Percentiles rank a stretch among this genome's conserved stretches.
phyloP scores from a whole-genome alignment of 2,329 filamentous ascomycete genomes.

The Beauveria medogensis region DNA sequence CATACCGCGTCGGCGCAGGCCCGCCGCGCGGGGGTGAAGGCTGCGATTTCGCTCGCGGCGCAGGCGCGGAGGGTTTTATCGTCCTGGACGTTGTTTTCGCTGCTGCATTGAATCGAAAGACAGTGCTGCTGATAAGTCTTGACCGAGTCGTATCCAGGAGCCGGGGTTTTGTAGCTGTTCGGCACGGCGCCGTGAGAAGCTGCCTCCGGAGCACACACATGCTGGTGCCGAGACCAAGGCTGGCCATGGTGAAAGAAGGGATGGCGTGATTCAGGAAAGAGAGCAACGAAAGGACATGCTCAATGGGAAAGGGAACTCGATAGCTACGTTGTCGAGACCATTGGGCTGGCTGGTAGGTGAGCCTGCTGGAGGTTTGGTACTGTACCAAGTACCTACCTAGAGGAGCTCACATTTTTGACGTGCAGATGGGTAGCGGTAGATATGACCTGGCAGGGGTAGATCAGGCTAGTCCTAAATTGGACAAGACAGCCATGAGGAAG shows the following conservation, averaged over 20 bases:
- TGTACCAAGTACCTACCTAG: too few species aligned
- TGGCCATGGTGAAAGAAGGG: not conserved
- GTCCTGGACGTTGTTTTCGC: not conserved
- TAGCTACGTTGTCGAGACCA: constrained; percentile 1
- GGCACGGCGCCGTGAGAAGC: constrained; percentile 4
- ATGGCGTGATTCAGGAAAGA: not conserved
- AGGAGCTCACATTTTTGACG: constrained; percentile 1
- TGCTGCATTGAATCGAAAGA: not conserved
- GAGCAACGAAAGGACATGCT: not conserved
- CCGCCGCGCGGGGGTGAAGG: constrained; percentile 7
- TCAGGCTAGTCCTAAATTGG: not conserved
- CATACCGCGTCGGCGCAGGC: constrained; percentile 26
- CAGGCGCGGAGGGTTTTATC: not conserved
- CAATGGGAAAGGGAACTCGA: not conserved
- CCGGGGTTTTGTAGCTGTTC: not conserved
- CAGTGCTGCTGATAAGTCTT: not conserved
- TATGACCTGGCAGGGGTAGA: constrained; percentile 5
- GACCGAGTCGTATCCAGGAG: constrained; percentile 3
- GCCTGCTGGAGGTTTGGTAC: not conserved
- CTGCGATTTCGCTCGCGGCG: not conserved
- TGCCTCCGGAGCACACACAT: not conserved
- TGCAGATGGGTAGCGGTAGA: constrained; percentile 6
- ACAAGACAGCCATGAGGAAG: not conserved
- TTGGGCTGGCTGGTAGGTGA: not conserved
- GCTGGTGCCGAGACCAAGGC: not conserved